phyloP scores from a whole-genome alignment of 2,329 filamentous ascomycete species.

The Aureobasidium sp. region DNA sequence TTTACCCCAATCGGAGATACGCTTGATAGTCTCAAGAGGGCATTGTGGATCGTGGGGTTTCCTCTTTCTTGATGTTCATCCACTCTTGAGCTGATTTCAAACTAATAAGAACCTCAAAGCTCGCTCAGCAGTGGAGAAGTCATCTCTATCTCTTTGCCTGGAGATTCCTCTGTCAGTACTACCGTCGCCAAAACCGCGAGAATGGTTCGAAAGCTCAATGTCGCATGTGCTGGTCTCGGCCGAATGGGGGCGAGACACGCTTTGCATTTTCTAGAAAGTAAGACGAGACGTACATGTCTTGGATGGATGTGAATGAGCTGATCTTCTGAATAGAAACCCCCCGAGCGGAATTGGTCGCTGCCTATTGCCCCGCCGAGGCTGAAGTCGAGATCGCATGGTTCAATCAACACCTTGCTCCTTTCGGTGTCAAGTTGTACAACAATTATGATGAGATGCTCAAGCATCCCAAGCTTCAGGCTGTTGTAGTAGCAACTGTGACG shows the following conservation, averaged over 20 bases:
- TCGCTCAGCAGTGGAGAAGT: background rate
- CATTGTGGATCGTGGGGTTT: background rate
- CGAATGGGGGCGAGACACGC: background rate
- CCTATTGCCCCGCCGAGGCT: slow-evolving; percentile 38
- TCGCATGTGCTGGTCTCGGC: background rate
- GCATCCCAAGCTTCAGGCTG: slow-evolving; percentile 48
- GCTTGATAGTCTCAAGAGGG: background rate
- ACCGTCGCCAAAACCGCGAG: background rate
- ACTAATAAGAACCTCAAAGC: background rate
- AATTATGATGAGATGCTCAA: slow-evolving; percentile 52
- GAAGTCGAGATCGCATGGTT: slow-evolving; percentile 41
- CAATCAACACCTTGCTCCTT: slow-evolving; percentile 42
- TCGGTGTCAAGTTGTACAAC: slow-evolving; percentile 47
- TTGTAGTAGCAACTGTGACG: slow-evolving; percentile 49
- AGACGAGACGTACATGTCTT: background rate
- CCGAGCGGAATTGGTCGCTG: slow-evolving; percentile 41
- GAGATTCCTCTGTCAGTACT: background rate
- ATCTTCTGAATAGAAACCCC: slow-evolving; percentile 25
- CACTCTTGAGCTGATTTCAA: background rate
- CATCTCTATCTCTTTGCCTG: background rate
- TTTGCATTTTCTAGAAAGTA: background rate
- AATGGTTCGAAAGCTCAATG: background rate
- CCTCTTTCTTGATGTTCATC: background rate
- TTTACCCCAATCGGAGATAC: background rate
- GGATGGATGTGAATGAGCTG: background rate